Evolutionary conservation across 495 filamentous ascomycete genomes (phyloP), one percentile per base, ranked within the genome.

Genomic region (Hypomontagnella monticulosa): DNA sequence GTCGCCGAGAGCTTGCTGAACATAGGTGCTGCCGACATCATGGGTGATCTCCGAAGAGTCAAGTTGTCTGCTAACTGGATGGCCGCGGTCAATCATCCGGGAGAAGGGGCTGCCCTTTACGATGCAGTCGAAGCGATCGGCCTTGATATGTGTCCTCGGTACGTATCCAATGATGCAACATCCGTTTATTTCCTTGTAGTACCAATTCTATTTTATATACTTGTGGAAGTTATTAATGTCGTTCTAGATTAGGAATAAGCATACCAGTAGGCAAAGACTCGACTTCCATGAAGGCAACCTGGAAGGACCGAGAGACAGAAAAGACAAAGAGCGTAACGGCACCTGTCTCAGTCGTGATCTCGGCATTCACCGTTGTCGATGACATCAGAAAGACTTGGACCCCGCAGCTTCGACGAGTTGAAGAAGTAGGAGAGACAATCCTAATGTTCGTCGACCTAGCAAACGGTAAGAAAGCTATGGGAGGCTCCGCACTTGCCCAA

Each of bases 211-310:
- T 10, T 38, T 5, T 11, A 36, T 36, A 10, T 38, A 11, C 2
- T 38, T 9, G 1, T 18, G 19, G 4, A 23, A 23, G 16, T 36
- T 58, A 43, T 16, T 67, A 54, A 67, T 27, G 0, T 20, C 2
- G 10, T 5, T 23, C 3, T 16, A 85, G 88, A 69, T 83, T 98
- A 34, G 92, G 92, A 15, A 87, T 98, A 66, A 91, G 89, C 55
- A 97, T 98, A 56, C 96, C 95, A 3, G 95, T 97, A 7, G 95
- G 95, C 49, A 97, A 98, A 79, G 95, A 99, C 74, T 97, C 94
- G 4, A 97, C 95, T 78, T 96, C 92, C 12, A 98, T 99, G 95
- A 97, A 97, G 81, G 93, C 95, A 79, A 90, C 91, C 57, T 99
- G 95, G 96, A 90, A 87, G 67, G 92, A 95, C 54, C 80, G 83